Base-by-base conservation (phyloP, 2,329 filamentous ascomycete genomes). In the Aspergillus sojae region DNA sequence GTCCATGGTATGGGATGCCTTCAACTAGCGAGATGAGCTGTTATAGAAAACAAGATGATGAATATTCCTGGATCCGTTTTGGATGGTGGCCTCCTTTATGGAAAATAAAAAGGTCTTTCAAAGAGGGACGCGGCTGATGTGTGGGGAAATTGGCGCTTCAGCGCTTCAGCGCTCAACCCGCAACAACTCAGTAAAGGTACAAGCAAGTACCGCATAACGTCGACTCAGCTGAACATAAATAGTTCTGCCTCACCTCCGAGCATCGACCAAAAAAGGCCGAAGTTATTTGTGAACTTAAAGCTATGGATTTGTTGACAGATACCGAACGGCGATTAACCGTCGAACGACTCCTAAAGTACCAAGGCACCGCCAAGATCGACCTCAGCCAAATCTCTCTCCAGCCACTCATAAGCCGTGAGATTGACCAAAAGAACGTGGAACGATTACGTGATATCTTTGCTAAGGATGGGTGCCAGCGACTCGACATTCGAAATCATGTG, bases 331-430 rank as follows among this genome's bases (percentile, higher is more conserved):
- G 60, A 55, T 19, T 72, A 26, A 26, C 55, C 10, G 63, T 48
- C 30, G 71, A 75, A 64, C 65, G 65, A 58, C 32, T 56, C 52
- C 61, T 60, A 2, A 76, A 72, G 65, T 73, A 71, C 58, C 57
- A 71, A 66, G 69, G 72, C 55, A 72, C 67, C 4, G 69, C 68
- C 14, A 72, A 70, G 57, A 63, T 75, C 57, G 62, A 68, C 41
- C 61, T 75, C 1, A 57, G 64, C 54, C 61, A 71, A 46, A 71
- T 75, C 23, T 43, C 57, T 21, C 62, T 67, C 23, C 48, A 61
- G 66, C 53, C 65, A 60, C 11, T 63, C 58, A 16, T 41, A 59
- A 58, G 23, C 28, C 50, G 57, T 12, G 14, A 64, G 34, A 7
- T 67, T 7, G 61, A 70, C 32, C 32, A 23, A 30, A 64, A 65